These are phyloP conservation scores for Cryphonectria carpinicola DNA, from an alignment of 2,329 filamentous ascomycete species.

Conservation along the genomic window DNA sequence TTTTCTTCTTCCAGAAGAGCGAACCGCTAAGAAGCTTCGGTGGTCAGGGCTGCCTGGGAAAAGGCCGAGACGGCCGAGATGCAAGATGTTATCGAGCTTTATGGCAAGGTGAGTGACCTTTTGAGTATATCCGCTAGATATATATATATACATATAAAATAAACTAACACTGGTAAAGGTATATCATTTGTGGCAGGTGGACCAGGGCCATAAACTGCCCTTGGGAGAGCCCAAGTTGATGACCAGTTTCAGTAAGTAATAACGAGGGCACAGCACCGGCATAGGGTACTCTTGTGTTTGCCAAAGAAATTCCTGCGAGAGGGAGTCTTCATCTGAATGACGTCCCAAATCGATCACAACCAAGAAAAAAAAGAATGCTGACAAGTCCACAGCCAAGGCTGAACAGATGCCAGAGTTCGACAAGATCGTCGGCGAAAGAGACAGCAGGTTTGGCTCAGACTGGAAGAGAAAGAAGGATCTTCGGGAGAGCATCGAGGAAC, in stretches of 20 bases:
- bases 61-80: slow-evolving; percentile 78
- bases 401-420: slow-evolving; percentile 52
- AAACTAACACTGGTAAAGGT: slow-evolving; percentile 40
- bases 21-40: background rate
- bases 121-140: background rate
- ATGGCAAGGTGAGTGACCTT: slow-evolving; percentile 64
- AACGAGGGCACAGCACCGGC: background rate
- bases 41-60: slow-evolving; percentile 63
- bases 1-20: too few relatives aligned
- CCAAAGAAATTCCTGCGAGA: too few relatives aligned
- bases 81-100: slow-evolving; percentile 73
- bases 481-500: slow-evolving; percentile 47
- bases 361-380: background rate
- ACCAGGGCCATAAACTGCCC: slow-evolving; percentile 66
- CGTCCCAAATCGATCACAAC: too few relatives aligned
- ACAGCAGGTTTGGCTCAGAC: slow-evolving; percentile 50
- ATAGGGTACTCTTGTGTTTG: background rate
- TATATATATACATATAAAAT: background rate
- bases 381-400: slow-evolving; percentile 31
- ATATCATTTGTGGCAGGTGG: slow-evolving; percentile 86
- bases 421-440: slow-evolving; percentile 47
- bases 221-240: slow-evolving; percentile 58
- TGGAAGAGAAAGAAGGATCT: slow-evolving; percentile 49
- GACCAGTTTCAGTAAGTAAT: slow-evolving; percentile 52
- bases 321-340: too few relatives aligned